phyloP scores from a whole-genome alignment of 257 asterid genomes.

The Lithospermum erythrorhizon region DNA sequence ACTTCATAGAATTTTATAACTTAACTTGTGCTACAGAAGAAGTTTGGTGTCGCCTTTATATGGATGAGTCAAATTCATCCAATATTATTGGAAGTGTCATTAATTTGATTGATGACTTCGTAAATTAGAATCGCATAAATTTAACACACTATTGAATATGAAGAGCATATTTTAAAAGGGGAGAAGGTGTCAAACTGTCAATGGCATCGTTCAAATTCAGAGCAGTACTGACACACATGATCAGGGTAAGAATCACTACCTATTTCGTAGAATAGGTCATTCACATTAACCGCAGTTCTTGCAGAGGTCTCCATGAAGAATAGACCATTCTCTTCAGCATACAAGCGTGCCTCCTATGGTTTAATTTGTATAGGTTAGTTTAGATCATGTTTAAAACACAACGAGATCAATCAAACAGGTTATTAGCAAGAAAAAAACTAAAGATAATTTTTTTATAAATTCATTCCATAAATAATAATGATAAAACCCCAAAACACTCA shows the following conservation, averaged over 20 bases:
- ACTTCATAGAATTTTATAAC: too few relatives aligned
- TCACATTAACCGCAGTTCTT: constrained; percentile 60
- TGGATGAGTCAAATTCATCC: too few relatives aligned
- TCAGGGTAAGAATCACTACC: constrained; percentile 9
- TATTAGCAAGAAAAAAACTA: background rate
- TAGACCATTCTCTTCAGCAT: constrained; percentile 72
- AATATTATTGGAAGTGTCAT: too few relatives aligned
- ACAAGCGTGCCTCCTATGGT: constrained; percentile 53
- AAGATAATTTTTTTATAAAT: too few relatives aligned
- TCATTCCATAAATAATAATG: too few relatives aligned
- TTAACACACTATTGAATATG: background rate
- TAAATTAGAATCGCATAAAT: too few relatives aligned
- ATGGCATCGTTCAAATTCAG: background rate
- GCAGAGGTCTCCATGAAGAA: constrained; percentile 80
- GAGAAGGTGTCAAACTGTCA: background rate
- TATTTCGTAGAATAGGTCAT: constrained; percentile 61
- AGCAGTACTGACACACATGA: background rate
- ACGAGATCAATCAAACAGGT: background rate
- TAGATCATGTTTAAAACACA: background rate
- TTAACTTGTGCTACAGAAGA: too few relatives aligned
- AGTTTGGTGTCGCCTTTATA: too few relatives aligned
- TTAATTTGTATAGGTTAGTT: constrained; percentile 5
- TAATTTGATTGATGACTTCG: too few relatives aligned
- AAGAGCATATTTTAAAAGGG: background rate
- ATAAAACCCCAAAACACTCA: too few relatives aligned